These are phyloP conservation scores for Thinopyrum elongatum DNA, from an alignment of 176 grass and related monocot species.

Conservation along the genomic window DNA sequence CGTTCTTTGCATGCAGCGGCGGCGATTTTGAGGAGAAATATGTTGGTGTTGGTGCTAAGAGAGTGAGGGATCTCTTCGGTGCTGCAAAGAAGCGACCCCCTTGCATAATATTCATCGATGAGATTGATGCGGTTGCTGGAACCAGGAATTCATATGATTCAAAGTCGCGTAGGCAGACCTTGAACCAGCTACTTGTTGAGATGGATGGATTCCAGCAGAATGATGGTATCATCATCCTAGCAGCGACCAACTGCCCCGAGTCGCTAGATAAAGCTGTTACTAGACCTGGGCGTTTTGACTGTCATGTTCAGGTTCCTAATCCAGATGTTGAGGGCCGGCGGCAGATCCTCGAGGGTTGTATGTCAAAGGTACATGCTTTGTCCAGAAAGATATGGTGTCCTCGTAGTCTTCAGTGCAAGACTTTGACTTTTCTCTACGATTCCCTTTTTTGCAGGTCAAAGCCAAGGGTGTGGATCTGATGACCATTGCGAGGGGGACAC, in stretches of 20 bases:
- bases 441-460: slow-evolving; percentile 37
- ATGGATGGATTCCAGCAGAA: background rate
- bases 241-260: background rate
- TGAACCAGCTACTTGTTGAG: background rate
- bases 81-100: background rate
- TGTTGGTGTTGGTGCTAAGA: background rate
- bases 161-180: background rate
- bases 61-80: background rate
- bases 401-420: background rate
- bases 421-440: background rate
- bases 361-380: background rate
- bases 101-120: background rate
- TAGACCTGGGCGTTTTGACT: slow-evolving; percentile 1
- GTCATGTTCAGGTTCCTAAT: background rate
- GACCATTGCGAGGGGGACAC: too few relatives aligned
- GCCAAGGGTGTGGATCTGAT: slow-evolving; percentile 66
- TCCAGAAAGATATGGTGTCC: background rate
- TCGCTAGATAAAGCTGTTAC: background rate
- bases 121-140: background rate
- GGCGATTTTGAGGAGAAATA: background rate
- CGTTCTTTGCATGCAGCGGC: background rate
- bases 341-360: background rate
- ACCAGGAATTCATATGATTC: background rate
- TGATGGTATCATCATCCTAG: background rate
- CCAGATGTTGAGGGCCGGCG: background rate